phyloP scores from a whole-genome alignment of 2,329 filamentous ascomycete genomes.

The Botryotinia calthae region DNA sequence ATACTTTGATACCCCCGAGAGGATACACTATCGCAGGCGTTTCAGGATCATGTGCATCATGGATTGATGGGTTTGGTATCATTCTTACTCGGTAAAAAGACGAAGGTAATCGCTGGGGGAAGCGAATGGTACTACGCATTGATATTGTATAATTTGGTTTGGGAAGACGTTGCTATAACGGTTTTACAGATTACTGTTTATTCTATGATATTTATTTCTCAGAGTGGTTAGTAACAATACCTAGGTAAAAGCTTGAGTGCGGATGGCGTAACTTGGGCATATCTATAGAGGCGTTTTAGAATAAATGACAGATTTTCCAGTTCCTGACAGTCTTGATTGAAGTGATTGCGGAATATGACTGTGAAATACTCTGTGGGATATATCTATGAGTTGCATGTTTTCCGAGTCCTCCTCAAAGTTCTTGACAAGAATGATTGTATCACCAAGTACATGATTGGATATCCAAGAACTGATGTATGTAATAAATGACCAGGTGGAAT shows the following conservation, averaged over 20 bases:
- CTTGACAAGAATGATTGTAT: neutral
- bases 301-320: constrained; percentile 13
- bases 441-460: neutral
- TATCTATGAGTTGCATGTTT: neutral
- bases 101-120: neutral
- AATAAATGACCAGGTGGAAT: neutral
- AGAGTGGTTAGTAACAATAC: constrained; percentile 1
- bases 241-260: constrained; percentile 15
- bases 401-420: neutral
- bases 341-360: neutral
- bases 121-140: neutral
- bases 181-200: constrained; percentile 6
- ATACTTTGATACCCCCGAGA: constrained; percentile 82
- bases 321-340: neutral
- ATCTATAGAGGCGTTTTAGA: constrained; percentile 17
- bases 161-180: constrained; percentile 3
- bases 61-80: constrained; percentile 83
- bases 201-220: constrained; percentile 8
- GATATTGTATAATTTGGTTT: constrained; percentile 21
- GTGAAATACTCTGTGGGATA: neutral
- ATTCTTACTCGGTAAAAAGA: constrained; percentile 63
- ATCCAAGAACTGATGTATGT: neutral
- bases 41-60: constrained; percentile 74
- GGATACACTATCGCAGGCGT: constrained; percentile 88
- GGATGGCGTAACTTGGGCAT: constrained; percentile 2